Evolutionary conservation across 768 basidiomycete species (phyloP).

Genomic region (Peribolospora baueri): DNA sequence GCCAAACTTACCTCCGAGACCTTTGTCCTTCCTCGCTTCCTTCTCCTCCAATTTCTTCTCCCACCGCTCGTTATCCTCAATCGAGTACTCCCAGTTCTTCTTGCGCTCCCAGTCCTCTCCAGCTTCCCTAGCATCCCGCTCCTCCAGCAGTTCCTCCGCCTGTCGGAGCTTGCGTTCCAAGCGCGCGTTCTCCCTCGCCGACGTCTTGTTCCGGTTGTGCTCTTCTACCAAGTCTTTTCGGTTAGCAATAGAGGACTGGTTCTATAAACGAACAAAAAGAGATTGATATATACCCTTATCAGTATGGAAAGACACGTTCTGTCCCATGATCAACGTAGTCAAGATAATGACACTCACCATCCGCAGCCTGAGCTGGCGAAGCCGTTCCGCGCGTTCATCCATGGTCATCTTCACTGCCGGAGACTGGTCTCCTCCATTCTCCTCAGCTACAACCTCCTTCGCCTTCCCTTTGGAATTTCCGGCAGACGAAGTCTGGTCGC

Average conservation of each 20-base stretch:
- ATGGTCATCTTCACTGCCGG: too few relatives aligned
- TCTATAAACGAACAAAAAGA: slow-evolving; percentile 24
- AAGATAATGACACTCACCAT: too few relatives aligned
- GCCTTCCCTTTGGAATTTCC: too few relatives aligned
- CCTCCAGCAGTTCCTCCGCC: slow-evolving; percentile 58
- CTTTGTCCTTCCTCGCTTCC: slow-evolving; percentile 58
- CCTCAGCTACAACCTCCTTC: too few relatives aligned
- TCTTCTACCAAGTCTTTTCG: slow-evolving; percentile 67
- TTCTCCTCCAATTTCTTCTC: slow-evolving; percentile 70
- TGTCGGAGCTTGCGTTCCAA: slow-evolving; percentile 51
- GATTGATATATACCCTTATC: neutral
- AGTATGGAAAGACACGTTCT: too few relatives aligned
- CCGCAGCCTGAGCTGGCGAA: too few relatives aligned
- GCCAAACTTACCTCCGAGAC: slow-evolving; percentile 55
- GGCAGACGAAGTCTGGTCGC: too few relatives aligned
- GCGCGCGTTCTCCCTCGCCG: slow-evolving; percentile 53
- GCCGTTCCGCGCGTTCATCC: too few relatives aligned
- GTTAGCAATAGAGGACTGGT: slow-evolving; percentile 54
- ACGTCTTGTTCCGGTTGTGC: slow-evolving; percentile 47
- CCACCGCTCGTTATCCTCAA: slow-evolving; percentile 92
- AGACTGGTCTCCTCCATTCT: too few relatives aligned
- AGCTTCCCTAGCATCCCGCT: slow-evolving; percentile 65
- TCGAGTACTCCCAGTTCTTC: slow-evolving; percentile 85
- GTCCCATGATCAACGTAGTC: too few relatives aligned
- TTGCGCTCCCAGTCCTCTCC: slow-evolving; percentile 78